These are phyloP conservation scores for Calonectria pseudoturangicola DNA, from an alignment of 2,329 filamentous ascomycete species.

Conservation along the genomic window DNA sequence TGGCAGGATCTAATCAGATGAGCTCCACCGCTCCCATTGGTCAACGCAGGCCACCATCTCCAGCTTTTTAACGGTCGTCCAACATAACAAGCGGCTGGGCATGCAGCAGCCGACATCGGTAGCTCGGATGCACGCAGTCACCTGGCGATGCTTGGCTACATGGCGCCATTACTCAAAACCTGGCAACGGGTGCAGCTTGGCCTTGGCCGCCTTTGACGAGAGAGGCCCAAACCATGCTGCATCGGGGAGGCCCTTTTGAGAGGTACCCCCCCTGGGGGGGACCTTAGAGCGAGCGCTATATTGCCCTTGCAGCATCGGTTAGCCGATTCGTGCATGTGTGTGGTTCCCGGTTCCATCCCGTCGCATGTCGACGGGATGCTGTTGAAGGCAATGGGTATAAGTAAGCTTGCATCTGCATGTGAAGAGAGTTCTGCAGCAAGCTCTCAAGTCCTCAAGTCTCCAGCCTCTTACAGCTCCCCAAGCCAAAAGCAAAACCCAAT, in stretches of 20 bases:
- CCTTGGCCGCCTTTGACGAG: neutral
- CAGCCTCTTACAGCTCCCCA: neutral
- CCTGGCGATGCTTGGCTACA: constrained; percentile 12
- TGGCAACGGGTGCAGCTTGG: neutral
- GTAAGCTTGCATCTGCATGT: constrained; percentile 40
- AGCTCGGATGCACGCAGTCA: constrained; percentile 18
- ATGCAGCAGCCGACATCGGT: constrained; percentile 41
- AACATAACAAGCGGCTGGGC: constrained; percentile 17
- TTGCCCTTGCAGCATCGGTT: neutral
- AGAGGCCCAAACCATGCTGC: constrained; percentile 1
- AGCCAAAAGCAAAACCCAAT: constrained; percentile 1
- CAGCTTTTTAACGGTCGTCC: constrained; percentile 22
- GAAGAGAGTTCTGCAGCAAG: constrained; percentile 31
- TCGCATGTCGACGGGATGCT: neutral
- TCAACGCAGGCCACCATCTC: constrained; percentile 15
- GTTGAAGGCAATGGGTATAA: constrained; percentile 44
- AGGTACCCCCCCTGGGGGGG: neutral
- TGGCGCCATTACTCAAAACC: constrained; percentile 28
- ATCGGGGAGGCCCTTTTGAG: constrained; percentile 25
- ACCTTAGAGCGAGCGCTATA: constrained; percentile 19
- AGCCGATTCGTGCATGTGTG: constrained; percentile 21
- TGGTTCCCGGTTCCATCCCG: neutral
- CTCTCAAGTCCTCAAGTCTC: constrained; percentile 14
- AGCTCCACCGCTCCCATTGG: constrained; percentile 46
- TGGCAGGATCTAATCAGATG: constrained; percentile 55